Conservation (phyloP, 2,329 filamentous ascomycete genomes). For the Aspergillus hortae region DNA sequence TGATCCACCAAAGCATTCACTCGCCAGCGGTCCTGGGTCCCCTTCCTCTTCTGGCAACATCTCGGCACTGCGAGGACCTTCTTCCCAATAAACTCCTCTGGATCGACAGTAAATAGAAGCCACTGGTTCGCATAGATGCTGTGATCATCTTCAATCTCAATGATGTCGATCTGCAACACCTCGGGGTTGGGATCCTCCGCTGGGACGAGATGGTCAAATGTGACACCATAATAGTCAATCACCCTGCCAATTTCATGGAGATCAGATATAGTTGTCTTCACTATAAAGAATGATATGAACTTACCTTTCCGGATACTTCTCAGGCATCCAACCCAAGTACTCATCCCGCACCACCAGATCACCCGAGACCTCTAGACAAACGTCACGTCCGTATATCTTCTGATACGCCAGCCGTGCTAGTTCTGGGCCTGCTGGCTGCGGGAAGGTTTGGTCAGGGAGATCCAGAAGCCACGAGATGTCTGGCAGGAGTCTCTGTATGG, state of each 20-base stretch:
- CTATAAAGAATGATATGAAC: background rate
- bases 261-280: too few relatives aligned
- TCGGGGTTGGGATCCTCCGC: conserved; percentile 36
- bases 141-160: conserved; percentile 37
- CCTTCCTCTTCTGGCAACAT: conserved; percentile 40
- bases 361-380: conserved; percentile 3
- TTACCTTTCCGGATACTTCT: conserved; percentile 11
- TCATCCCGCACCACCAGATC: conserved; percentile 17
- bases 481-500: conserved; percentile 14
- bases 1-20: conserved; percentile 27
- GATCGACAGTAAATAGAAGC: conserved; percentile 34
- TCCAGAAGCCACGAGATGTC: conserved; percentile 3
- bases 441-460: conserved; percentile 7
- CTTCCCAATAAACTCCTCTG: conserved; percentile 36
- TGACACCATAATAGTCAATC: conserved; percentile 14
- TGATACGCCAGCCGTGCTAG: conserved; percentile 16
- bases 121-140: conserved; percentile 33
- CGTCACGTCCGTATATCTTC: conserved; percentile 13
- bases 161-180: conserved; percentile 42
- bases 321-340: conserved; percentile 15
- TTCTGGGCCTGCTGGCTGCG: conserved; percentile 15
- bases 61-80: conserved; percentile 42
- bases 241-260: background rate
- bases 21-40: conserved; percentile 31
- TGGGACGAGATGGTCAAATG: conserved; percentile 11